Percentiles rank a stretch among this genome's conserved stretches.
Conservation (phyloP, 257 asterid genomes). For the Schizonepeta tenuifolia region DNA sequence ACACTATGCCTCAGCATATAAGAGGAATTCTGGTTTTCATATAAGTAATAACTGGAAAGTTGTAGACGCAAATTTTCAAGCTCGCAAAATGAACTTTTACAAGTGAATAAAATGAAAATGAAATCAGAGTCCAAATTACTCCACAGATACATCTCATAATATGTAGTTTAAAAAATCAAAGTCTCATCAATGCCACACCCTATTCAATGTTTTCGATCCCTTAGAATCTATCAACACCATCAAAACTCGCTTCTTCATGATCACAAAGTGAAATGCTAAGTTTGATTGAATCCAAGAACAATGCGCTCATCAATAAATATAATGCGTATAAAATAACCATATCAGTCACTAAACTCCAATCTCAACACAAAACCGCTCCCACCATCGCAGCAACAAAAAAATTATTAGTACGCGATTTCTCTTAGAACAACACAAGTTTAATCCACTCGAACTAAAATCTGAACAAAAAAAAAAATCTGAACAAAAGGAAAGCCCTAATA, state of each 20-base stretch:
- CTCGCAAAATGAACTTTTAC: not conserved
- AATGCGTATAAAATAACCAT: not conserved
- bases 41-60: not conserved
- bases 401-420: not conserved
- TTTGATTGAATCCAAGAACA: not conserved
- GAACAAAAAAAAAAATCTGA: not conserved
- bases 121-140: not conserved
- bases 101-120: not conserved
- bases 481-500: not conserved
- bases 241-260: not conserved
- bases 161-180: not conserved
- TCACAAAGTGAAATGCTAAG: not conserved
- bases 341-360: conserved; percentile 17
- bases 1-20: not conserved
- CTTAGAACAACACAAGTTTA: not conserved
- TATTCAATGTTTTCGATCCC: not conserved
- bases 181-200: conserved; percentile 8
- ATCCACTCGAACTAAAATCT: not conserved
- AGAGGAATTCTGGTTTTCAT: not conserved
- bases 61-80: not conserved
- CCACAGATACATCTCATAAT: not conserved
- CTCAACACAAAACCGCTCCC: conserved; percentile 1
- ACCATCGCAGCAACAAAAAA: conserved; percentile 4
- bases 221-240: not conserved
- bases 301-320: not conserved